Evolutionary conservation across 2,329 filamentous ascomycete genomes (phyloP).

Genomic region (Byssochlamys sp.): DNA sequence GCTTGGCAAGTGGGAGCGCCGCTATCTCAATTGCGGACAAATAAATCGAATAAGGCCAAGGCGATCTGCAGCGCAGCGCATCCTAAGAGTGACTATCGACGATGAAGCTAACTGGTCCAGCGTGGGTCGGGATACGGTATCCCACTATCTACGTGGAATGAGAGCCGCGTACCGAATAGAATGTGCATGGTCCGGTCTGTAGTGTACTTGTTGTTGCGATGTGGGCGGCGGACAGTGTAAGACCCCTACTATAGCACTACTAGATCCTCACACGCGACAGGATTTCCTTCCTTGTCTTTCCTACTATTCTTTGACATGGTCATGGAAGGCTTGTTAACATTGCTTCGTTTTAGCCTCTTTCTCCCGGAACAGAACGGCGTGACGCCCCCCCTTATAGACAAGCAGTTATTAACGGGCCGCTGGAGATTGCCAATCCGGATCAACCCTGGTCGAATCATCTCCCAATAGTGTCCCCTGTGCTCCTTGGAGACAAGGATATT

Average conservation of each 20-base stretch:
- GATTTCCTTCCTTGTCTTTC: background rate
- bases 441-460: background rate
- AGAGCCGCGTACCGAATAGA: background rate
- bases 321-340: background rate
- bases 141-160: background rate
- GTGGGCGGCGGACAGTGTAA: background rate
- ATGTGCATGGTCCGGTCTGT: background rate
- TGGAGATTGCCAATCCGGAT: background rate
- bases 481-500: background rate
- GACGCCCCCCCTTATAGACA: background rate
- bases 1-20: background rate
- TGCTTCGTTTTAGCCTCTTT: background rate
- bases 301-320: background rate
- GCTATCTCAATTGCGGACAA: background rate
- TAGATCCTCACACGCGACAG: background rate
- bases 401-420: background rate
- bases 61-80: background rate
- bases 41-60: background rate
- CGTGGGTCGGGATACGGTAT: background rate
- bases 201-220: background rate
- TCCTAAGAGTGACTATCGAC: background rate
- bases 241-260: background rate
- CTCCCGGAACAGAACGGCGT: background rate
- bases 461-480: background rate
- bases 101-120: background rate